Base-by-base conservation (phyloP, 257 asterid species). In the Rauvolfia tetraphylla region DNA sequence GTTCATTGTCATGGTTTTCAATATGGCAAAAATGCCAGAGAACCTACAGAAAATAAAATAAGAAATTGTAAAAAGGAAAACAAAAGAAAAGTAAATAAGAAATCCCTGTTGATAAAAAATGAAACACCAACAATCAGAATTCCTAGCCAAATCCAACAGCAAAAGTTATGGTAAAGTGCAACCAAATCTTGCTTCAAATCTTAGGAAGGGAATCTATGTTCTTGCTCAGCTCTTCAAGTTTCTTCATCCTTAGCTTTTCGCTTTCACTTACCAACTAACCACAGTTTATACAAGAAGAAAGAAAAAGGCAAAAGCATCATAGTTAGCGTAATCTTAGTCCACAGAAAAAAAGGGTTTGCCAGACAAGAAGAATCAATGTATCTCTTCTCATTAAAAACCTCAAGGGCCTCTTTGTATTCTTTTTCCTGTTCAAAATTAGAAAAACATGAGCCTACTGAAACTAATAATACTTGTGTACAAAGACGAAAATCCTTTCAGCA, bases 141-240 rank as follows among this genome's bases (percentile, higher is more conserved):
- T 68, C 54, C 65, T 68, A 42, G 39, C 5, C 66, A 42, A 69
- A 59, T 44, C 53, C 70, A 78, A n/a, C 46, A 15, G 36, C 72
- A 77, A 36, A 77, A 70, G 72, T 71, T 69, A 77, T 70, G 39
- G 81, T 57, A 62, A 51, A 38, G 15, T 22, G 41, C 76, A 74
- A 51, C 34, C 0, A 75, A 33, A 77, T 72, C 76, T 80, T 75
- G 76, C 75, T 31, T 31, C 31, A 12, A 20, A 29, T 14, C 86
- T 63, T 89, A 51, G 63, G 83, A 56, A 89, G 85, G 27, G 89
- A 78, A 31, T 93, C 96, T 2, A 93, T 76, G 87, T 82, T 84
- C 92, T 88, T 93, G 96, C 90, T 83, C 72, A 93, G 89, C 84
- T 92, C 97, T 72, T 93, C 97, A 83, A 93, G 82, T 78, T 92